These are phyloP conservation scores for Solanum phureja DNA, from an alignment of 257 asterid species.

Conservation along the genomic window DNA sequence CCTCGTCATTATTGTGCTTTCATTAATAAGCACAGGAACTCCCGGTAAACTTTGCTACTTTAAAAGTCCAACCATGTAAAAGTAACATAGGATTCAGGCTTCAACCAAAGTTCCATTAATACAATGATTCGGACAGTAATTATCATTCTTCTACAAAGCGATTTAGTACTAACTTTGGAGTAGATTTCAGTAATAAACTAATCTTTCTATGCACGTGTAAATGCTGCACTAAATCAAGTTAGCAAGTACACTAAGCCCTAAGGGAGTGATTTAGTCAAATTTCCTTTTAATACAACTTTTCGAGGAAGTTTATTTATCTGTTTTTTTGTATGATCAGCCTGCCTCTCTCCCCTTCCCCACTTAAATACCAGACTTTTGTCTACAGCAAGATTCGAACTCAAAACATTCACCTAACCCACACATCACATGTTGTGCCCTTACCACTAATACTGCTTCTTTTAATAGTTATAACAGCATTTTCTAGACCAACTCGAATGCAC, in stretches of 20 bases:
- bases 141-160: neutral
- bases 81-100: neutral
- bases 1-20: neutral
- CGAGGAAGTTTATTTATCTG: neutral
- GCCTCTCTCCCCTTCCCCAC: neutral
- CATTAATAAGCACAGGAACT: neutral
- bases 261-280: neutral
- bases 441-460: neutral
- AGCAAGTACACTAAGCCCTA: neutral
- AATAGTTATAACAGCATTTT: neutral
- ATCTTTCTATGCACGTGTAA: neutral
- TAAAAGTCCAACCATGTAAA: neutral
- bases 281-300: neutral
- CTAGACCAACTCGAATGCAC: neutral
- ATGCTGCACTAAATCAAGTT: neutral
- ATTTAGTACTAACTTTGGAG: neutral
- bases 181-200: neutral
- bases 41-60: neutral
- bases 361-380: neutral
- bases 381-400: neutral
- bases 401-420: neutral
- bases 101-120: neutral
- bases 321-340: neutral
- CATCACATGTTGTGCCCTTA: neutral
- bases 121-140: neutral